A percentile compares a stretch with the other conserved stretches of the same genome.
These are phyloP conservation scores for Speleostelium caveatum DNA, from an alignment of 78 protist species.

Conservation along the genomic window DNA sequence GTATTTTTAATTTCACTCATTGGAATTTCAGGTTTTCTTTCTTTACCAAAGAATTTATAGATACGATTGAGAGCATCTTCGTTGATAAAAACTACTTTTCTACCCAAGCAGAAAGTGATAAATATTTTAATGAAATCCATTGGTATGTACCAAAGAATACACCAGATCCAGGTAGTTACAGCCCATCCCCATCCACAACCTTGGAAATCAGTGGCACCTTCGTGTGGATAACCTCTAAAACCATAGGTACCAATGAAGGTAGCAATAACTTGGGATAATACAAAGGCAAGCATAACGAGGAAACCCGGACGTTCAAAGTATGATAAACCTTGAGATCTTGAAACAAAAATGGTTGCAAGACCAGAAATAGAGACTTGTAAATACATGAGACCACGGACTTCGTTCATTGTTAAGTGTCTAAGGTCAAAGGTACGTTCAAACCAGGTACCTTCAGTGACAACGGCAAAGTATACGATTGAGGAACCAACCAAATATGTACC, in stretches of 20 bases:
- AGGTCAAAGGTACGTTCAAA: slow-evolving; percentile 53
- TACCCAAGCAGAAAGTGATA: slow-evolving; percentile 9
- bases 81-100: slow-evolving; percentile 9
- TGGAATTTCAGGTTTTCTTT: too few species aligned
- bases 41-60: slow-evolving; percentile 15
- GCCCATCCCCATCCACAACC: slow-evolving; percentile 90
- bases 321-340: slow-evolving; percentile 81
- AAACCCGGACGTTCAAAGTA: slow-evolving; percentile 84
- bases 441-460: slow-evolving; percentile 56
- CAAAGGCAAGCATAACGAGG: slow-evolving; percentile 80
- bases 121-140: slow-evolving; percentile 87
- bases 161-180: slow-evolving; percentile 84
- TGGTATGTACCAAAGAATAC: slow-evolving; percentile 83
- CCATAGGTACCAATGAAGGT: slow-evolving; percentile 88
- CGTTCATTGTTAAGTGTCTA: slow-evolving; percentile 24
- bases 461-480: slow-evolving; percentile 80
- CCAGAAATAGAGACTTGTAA: slow-evolving; percentile 86
- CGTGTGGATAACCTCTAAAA: slow-evolving; percentile 80
- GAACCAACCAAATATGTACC: slow-evolving; percentile 85
- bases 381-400: slow-evolving; percentile 85
- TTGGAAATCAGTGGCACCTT: slow-evolving; percentile 5
- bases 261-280: slow-evolving; percentile 78
- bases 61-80: slow-evolving; percentile 10
- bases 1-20: too few species aligned
- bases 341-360: slow-evolving; percentile 85